Conservation (phyloP, 257 asterid species). For the Scutellaria galericulata region DNA sequence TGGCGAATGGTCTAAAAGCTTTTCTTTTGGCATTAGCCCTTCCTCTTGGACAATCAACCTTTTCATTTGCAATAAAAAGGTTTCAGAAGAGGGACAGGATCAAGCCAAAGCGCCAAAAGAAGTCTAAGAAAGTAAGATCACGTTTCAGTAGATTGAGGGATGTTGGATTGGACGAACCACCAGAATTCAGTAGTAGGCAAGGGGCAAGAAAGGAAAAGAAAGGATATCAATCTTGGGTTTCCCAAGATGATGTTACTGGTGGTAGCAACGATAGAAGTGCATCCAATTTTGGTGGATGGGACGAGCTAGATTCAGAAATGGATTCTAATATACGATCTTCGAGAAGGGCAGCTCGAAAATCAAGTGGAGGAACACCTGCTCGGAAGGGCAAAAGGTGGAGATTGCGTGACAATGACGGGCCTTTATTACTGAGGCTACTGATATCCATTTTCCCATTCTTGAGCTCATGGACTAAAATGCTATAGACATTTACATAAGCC, state of each 20-base stretch:
- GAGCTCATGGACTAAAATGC: slow-evolving; percentile 64
- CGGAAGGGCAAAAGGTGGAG: slow-evolving; percentile 38
- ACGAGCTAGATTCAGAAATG: slow-evolving; percentile 53
- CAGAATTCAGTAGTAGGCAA: slow-evolving; percentile 32
- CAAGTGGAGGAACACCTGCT: slow-evolving; percentile 36
- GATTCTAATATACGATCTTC: slow-evolving; percentile 41
- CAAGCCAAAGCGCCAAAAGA: slow-evolving; percentile 39
- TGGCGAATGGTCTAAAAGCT: slow-evolving; percentile 76
- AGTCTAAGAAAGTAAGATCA: slow-evolving; percentile 42
- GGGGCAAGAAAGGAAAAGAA: slow-evolving; percentile 39
- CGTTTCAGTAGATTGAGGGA: slow-evolving; percentile 47
- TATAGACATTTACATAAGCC: slow-evolving; percentile 28
- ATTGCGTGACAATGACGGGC: slow-evolving; percentile 41
- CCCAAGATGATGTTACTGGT: slow-evolving; percentile 31
- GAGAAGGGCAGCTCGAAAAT: slow-evolving; percentile 32
- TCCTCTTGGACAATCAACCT: slow-evolving; percentile 70
- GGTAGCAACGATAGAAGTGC: slow-evolving; percentile 33
- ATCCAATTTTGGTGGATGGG: slow-evolving; percentile 78
- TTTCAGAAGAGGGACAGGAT: slow-evolving; percentile 36
- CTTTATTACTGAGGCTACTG: slow-evolving; percentile 67
- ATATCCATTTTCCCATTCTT: slow-evolving; percentile 68
- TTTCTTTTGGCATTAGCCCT: slow-evolving; percentile 75
- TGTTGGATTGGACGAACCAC: slow-evolving; percentile 31
- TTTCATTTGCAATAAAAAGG: slow-evolving; percentile 63
- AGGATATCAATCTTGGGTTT: slow-evolving; percentile 57